These are phyloP conservation scores for Populus ilicifolia DNA, from an alignment of 345 rosid genomes.

Conservation along the genomic window DNA sequence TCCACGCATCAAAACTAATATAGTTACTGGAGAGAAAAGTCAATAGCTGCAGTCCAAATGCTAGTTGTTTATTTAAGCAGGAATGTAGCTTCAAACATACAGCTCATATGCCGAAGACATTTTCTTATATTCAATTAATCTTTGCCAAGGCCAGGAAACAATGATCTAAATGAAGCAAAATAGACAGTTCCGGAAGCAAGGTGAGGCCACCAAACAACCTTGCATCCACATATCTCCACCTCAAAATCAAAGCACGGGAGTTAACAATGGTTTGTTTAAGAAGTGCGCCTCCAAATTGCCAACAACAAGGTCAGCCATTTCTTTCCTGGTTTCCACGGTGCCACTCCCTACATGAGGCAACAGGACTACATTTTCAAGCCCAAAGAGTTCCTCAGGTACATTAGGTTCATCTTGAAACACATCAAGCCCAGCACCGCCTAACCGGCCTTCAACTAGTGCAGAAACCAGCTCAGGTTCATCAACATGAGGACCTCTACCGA, in stretches of 20 bases:
- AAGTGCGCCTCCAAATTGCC: slow-evolving; percentile 29
- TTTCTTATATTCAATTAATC: not conserved
- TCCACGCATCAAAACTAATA: too few relatives aligned
- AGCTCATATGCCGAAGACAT: not conserved
- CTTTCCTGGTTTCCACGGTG: slow-evolving; percentile 21
- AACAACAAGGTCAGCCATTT: slow-evolving; percentile 27
- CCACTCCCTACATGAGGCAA: slow-evolving; percentile 58
- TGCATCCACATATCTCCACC: not conserved
- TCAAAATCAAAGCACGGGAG: slow-evolving; percentile 21
- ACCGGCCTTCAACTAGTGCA: slow-evolving; percentile 54
- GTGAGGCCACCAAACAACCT: not conserved
- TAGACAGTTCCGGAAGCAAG: not conserved
- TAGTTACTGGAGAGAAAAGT: too few relatives aligned
- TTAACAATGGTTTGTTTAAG: slow-evolving; percentile 16
- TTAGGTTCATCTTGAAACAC: slow-evolving; percentile 59
- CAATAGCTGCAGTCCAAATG: too few relatives aligned
- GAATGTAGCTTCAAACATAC: not conserved
- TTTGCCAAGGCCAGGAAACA: not conserved
- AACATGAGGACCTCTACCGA: slow-evolving; percentile 57
- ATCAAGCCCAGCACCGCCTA: slow-evolving; percentile 64
- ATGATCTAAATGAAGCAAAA: not conserved
- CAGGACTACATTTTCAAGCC: slow-evolving; percentile 49
- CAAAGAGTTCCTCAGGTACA: slow-evolving; percentile 44
- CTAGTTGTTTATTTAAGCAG: too few relatives aligned
- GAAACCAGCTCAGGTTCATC: slow-evolving; percentile 61